Conservation (phyloP, 1,284 basidiomycete species). For the Wallemia hederae region DNA sequence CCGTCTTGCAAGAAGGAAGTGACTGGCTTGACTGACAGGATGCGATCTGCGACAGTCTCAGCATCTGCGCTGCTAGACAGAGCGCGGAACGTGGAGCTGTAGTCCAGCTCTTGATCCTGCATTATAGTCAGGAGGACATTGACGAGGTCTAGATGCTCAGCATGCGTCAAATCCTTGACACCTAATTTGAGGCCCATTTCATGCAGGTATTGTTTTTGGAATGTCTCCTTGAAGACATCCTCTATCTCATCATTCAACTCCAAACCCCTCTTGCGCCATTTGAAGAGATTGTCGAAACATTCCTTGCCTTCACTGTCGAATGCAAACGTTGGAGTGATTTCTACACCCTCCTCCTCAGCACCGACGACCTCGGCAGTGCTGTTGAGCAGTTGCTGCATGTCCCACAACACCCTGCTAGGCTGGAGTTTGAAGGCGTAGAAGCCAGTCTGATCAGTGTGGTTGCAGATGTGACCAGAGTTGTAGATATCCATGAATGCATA, state of each 20-base stretch:
- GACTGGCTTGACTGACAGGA: slow-evolving; percentile 24
- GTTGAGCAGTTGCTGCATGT: slow-evolving; percentile 39
- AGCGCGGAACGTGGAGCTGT: slow-evolving; percentile 46
- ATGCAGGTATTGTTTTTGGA: neutral
- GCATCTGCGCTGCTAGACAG: slow-evolving; percentile 18
- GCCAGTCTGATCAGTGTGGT: slow-evolving; percentile 62
- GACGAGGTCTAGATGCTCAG: slow-evolving; percentile 30
- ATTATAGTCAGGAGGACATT: slow-evolving; percentile 38
- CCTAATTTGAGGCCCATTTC: neutral
- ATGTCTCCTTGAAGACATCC: slow-evolving; percentile 6
- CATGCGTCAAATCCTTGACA: neutral
- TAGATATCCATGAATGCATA: slow-evolving; percentile 90
- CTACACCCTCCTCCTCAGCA: slow-evolving; percentile 31
- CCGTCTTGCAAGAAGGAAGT: slow-evolving; percentile 15
- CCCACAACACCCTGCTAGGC: slow-evolving; percentile 28
- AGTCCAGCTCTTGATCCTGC: slow-evolving; percentile 41
- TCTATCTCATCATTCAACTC: slow-evolving; percentile 19
- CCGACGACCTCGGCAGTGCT: slow-evolving; percentile 55
- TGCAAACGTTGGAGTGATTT: neutral
- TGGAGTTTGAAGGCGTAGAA: slow-evolving; percentile 37
- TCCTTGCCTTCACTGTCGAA: slow-evolving; percentile 14
- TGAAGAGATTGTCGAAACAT: slow-evolving; percentile 21
- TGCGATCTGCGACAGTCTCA: slow-evolving; percentile 15
- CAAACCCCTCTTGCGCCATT: slow-evolving; percentile 20
- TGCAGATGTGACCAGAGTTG: slow-evolving; percentile 62